Conservation (phyloP, 2,329 filamentous ascomycete genomes). For the Ophiostoma triangulosporum region DNA sequence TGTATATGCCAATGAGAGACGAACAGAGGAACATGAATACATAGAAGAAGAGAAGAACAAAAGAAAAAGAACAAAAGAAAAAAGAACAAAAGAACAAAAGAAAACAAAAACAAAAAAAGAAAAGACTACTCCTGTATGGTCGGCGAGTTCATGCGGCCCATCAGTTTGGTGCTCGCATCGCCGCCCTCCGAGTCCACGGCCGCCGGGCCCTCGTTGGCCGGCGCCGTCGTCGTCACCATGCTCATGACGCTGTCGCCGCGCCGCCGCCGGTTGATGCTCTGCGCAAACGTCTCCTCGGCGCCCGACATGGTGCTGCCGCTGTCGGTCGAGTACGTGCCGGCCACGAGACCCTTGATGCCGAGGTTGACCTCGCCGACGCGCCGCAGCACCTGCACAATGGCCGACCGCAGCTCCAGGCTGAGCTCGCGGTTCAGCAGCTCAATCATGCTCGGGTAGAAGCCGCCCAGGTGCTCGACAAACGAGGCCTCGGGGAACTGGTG, state of each 20-base stretch:
- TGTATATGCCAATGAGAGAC: not conserved
- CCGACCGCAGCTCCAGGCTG: conserved; percentile 61
- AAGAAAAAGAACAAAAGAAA: not conserved
- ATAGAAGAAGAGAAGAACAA: not conserved
- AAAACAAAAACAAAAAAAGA: not conserved
- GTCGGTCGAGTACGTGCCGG: not conserved
- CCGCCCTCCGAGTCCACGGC: conserved; percentile 15
- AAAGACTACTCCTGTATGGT: not conserved
- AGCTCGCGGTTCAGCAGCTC: conserved; percentile 75
- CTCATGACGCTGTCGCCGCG: conserved; percentile 14
- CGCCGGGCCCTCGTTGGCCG: not conserved
- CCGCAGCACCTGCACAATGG: conserved; percentile 63
- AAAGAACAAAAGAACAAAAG: not conserved
- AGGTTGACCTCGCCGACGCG: conserved; percentile 69
- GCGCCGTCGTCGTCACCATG: conserved; percentile 10
- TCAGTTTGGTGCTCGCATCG: conserved; percentile 16
- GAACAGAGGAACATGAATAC: not conserved
- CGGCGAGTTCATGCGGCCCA: conserved; percentile 13
- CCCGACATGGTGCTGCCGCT: conserved; percentile 1
- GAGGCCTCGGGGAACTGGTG: conserved; percentile 69
- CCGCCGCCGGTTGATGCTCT: not conserved
- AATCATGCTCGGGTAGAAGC: conserved; percentile 77
- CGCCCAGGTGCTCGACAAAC: conserved; percentile 65
- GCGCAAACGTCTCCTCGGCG: not conserved
- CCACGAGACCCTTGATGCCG: conserved; percentile 36